Base-by-base conservation (phyloP, 352 stramenopile species). In the Pythium graminicola region DNA sequence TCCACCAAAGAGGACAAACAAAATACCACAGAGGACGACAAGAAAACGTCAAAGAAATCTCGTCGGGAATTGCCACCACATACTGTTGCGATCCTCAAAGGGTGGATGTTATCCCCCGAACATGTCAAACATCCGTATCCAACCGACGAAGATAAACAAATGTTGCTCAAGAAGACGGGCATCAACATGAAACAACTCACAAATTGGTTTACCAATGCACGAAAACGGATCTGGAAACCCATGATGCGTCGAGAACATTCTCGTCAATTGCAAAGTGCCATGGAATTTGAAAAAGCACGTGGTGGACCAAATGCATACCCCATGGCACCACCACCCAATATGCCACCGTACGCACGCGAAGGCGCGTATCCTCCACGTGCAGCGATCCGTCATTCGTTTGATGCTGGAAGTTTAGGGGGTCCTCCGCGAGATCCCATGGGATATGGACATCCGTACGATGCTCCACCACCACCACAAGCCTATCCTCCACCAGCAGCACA, bases 141-240 rank as follows among this genome's bases (percentile, higher is more conserved):
- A 26, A 93, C 85, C 3, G 85, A 95, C 55, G 81, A 91, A 68
- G 83, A 95, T 66, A 95, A 95, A 59, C 81, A 92, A 76, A 90
- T 89, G 81, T 64, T 95, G 54, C 70, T 92, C 8, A 85, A 89
- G 67, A 88, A 90, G 72, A 93, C 85, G 11, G 83, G 81, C 23
- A 90, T 95, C 56, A 93, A 86, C 60, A 92, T 93, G 83, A 93
- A 93, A 65, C 85, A 95, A 67, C 78, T 95, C 40, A 95, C 84
- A 3, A 92, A 95, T 47, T 95, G 85, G 85, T 93, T 95, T 50
- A 95, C 85, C 10, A 95, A 95, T 60, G 83, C 81, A 1, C 76
- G 85, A 32, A 95, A 95, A 50, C 81, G 85, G 42, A 91, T 95
- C 46, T 95, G 85, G 85, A 93, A 92, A 45, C 84, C 84, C 40